Percentiles rank a stretch among this genome's conserved stretches.
Evolutionary conservation across 2,329 filamentous ascomycete species (phyloP).

Genomic region (Penicillium sp.): DNA sequence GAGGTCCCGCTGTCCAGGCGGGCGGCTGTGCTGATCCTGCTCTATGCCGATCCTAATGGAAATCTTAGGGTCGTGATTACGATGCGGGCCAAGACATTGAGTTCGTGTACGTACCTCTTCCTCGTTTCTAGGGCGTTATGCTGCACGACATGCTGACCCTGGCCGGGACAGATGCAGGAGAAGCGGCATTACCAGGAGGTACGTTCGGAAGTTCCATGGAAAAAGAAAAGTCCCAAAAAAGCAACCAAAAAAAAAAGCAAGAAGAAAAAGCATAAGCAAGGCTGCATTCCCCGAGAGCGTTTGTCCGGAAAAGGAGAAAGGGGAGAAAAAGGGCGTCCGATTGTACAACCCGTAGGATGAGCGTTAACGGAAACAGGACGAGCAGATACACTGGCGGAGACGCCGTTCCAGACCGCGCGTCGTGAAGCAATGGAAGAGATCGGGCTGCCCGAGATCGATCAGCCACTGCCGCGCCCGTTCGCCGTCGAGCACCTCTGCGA

Average conservation of each 20-base stretch:
- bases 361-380: slow-evolving; percentile 41
- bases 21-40: slow-evolving; percentile 81
- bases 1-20: slow-evolving; percentile 61
- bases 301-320: background rate
- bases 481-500: slow-evolving; percentile 83
- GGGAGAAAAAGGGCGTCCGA: slow-evolving; percentile 14
- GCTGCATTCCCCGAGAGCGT: background rate
- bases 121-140: slow-evolving; percentile 4
- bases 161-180: slow-evolving; percentile 60
- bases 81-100: slow-evolving; percentile 58
- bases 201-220: slow-evolving; percentile 46
- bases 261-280: background rate
- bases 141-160: slow-evolving; percentile 23
- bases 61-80: slow-evolving; percentile 69
- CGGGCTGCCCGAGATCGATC: slow-evolving; percentile 69
- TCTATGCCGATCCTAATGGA: slow-evolving; percentile 80
- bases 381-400: slow-evolving; percentile 55
- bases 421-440: slow-evolving; percentile 93
- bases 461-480: slow-evolving; percentile 74
- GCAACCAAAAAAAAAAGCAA: background rate
- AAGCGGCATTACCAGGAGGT: slow-evolving; percentile 83
- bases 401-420: slow-evolving; percentile 74
- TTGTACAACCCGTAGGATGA: slow-evolving; percentile 27
- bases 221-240: slow-evolving; percentile 9
- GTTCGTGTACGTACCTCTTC: slow-evolving; percentile 48